Evolutionary conservation across 805 yeast genomes (phyloP), one percentile per base, ranked within the genome.

Genomic region (Yarrowia sp.): DNA sequence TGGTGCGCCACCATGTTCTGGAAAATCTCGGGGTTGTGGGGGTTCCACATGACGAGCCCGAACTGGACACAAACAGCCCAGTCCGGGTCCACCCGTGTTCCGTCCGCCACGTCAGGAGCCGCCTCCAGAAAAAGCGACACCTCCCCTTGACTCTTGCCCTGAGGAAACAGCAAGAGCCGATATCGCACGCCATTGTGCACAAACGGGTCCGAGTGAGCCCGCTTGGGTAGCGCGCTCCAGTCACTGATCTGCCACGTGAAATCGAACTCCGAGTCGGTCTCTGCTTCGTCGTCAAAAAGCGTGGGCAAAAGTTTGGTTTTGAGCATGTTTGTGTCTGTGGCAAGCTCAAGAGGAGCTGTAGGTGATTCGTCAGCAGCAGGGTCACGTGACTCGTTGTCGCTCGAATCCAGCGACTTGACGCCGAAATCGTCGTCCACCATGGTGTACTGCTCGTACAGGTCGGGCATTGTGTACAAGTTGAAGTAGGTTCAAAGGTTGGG

Each of bases 1-100:
- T 92, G 97, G 66, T 84, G 84, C 0, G 97, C 88, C 8, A 83
- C 81, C 70, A 85, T 87, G 11, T 82, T 76, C 31, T 84, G 78
- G 72, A 83, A 86, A n/a, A 84, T 77, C 4, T 80, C 74, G 0
- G 92, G 88, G 71, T 86, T 84, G 5, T 79, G 78, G 0, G 97
- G 96, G 72, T 89, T 89, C 84, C 97, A 92, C 65, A 90, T 79
- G 57, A 87, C 88, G 45, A 95, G 81, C 4, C 89, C 89, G 76
- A 95, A 95, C 71, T 92, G 96, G 2, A 95, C 96, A 76, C 98
- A 92, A n/a, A 85, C 87, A 65, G 86, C 86, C 96, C 97, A 92
- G 65, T 84, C 83, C 2, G 67, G 63, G 14, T 66, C 67, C 18
- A 65, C 69, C 5, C 63, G n/a, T 11, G 13, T 17, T 7, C 42